Base-by-base conservation (phyloP, 2,329 filamentous ascomycete species). In the Bertia moriformis region DNA sequence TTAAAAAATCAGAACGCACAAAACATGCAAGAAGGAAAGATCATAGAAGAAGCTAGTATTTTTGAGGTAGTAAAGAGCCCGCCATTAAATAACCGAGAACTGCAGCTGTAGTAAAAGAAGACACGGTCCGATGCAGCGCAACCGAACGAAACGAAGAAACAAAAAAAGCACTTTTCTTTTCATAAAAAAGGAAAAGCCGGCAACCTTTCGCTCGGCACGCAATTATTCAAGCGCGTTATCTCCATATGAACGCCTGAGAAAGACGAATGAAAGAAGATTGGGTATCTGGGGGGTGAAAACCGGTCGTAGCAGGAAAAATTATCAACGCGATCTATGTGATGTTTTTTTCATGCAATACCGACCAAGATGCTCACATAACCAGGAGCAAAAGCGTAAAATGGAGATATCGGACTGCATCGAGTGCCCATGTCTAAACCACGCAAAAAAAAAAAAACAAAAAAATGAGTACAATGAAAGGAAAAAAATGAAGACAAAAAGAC, bases 261-360 rank as follows among this genome's bases (percentile, higher is more conserved):
- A 29, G 10, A 29, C 10, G 24, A 49, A 51, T 51, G 54, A 53
- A 61, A 29, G 10, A 29, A n/a, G 24, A 49, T 51, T 51, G 59
- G 60, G 61, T 64, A 65, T 64, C 60, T 61, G 59, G 56, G n/a
- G n/a, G n/a, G n/a, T n/a, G 52, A 51, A 53, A 60, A 61, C 54
- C 57, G 56, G 57, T 58, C 51, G 51, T 47, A 56, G 52, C 51
- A 51, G 49, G 55, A 56, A 58, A 59, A 53, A n/a, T n/a, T n/a
- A n/a, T 56, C 59, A 66, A 65, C 62, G 63, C 63, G 63, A 58
- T 67, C 63, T 67, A 66, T 66, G 57, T 61, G n/a, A n/a, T n/a
- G n/a, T n/a, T n/a, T n/a, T 62, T 56, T 59, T 44, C 43, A 45
- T 17, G 29, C 24, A 18, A 37, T 40, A 24, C 35, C 48, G 47